Evolutionary conservation across 805 yeast genomes (phyloP).

Genomic region (Ogataea saltuana): DNA sequence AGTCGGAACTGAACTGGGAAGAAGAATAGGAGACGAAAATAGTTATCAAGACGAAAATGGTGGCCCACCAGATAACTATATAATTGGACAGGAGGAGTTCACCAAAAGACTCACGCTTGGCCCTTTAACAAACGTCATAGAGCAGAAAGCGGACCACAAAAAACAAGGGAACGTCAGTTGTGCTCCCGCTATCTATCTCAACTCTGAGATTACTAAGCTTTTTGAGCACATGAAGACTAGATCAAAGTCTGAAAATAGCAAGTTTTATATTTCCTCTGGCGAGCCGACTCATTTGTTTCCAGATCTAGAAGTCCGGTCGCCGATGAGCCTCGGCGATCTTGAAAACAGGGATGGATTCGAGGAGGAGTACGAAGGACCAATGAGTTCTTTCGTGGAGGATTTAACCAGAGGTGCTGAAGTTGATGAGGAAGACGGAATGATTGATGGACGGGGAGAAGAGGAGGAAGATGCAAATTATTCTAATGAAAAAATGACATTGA

Average conservation of each 20-base stretch:
- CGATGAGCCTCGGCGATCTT: conserved; percentile 10
- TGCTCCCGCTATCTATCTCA: conserved; percentile 24
- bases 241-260: conserved; percentile 15
- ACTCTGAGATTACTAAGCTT: conserved; percentile 20
- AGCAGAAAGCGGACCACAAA: not conserved
- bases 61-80: conserved; percentile 2
- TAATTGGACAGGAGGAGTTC: not conserved
- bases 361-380: conserved; percentile 10
- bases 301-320: conserved; percentile 19
- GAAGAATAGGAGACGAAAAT: not conserved
- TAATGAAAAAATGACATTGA: not conserved
- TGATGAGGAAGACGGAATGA: conserved; percentile 2
- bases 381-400: conserved; percentile 25
- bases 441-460: not conserved
- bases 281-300: conserved; percentile 17
- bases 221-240: conserved; percentile 15
- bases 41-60: not conserved
- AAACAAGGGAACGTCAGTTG: conserved; percentile 3
- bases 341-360: not conserved
- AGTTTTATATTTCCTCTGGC: conserved; percentile 18
- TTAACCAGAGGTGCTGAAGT: conserved; percentile 4
- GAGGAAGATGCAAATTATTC: conserved; percentile 1
- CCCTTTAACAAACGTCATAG: not conserved
- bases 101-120: not conserved
- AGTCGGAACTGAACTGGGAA: not conserved